Percentiles rank a stretch among this genome's conserved stretches.
Evolutionary conservation across 441 rosid genomes (phyloP).

Genomic region (Gossypium aridum): DNA sequence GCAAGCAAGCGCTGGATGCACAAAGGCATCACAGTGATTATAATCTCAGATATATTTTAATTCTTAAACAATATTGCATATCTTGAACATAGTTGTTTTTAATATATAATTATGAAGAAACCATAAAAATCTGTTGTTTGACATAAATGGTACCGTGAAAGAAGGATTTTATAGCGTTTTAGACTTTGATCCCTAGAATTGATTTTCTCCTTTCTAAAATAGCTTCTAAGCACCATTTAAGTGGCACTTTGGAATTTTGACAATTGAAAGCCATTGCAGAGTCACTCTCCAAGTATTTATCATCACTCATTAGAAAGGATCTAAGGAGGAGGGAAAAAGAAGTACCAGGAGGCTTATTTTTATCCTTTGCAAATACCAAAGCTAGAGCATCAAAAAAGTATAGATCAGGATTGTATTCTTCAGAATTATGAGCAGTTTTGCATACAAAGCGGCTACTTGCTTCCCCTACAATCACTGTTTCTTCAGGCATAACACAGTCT

Average conservation of each 20-base stretch:
- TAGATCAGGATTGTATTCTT: not conserved
- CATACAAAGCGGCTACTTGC: slow-evolving; percentile 29
- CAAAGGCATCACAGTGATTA: too few species aligned
- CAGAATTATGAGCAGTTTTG: slow-evolving; percentile 12
- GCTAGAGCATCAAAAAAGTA: slow-evolving; percentile 33
- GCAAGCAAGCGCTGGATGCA: too few species aligned
- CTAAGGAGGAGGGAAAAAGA: not conserved
- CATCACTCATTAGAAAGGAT: not conserved
- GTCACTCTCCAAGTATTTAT: not conserved
- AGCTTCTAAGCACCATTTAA: not conserved
- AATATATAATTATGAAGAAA: not conserved
- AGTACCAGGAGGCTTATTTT: slow-evolving; percentile 30
- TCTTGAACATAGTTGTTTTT: too few species aligned
- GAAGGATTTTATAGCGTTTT: not conserved
- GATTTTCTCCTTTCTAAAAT: not conserved
- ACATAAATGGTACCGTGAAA: not conserved
- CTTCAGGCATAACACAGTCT: slow-evolving; percentile 34
- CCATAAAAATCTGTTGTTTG: not conserved
- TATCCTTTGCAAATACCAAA: slow-evolving; percentile 47
- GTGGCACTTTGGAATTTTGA: not conserved
- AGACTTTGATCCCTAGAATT: not conserved
- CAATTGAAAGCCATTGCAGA: not conserved
- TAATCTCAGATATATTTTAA: too few species aligned
- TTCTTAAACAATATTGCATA: too few species aligned
- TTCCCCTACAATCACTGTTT: slow-evolving; percentile 45